Percentiles rank a stretch among this genome's conserved stretches.
phyloP scores from a whole-genome alignment of 176 grass and related monocot genomes.

The Puccinellia tenuiflora region DNA sequence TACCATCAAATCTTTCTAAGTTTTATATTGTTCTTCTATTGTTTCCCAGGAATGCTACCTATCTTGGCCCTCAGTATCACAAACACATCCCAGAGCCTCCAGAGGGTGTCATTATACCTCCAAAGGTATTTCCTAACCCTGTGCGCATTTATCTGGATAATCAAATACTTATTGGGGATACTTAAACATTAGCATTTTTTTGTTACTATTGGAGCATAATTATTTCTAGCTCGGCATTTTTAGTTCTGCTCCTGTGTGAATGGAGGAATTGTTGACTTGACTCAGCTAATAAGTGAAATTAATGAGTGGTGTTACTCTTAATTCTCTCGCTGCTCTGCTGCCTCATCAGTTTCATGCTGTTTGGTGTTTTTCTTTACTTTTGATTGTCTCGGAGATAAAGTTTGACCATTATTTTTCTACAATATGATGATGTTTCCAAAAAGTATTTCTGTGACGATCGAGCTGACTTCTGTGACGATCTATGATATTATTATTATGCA shows the following conservation, averaged over 20 bases:
- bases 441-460: not conserved
- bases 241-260: not conserved
- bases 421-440: not conserved
- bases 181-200: not conserved
- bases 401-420: not conserved
- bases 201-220: not conserved
- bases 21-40: conserved; percentile 11
- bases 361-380: not conserved
- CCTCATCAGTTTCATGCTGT: not conserved
- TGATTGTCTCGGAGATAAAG: not conserved
- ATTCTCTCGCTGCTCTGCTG: not conserved
- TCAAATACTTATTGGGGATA: not conserved
- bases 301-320: not conserved
- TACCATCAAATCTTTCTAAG: conserved; percentile 16
- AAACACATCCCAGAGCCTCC: conserved; percentile 86
- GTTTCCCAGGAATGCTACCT: conserved; percentile 75
- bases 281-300: not conserved
- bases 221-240: not conserved
- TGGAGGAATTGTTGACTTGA: not conserved
- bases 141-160: conserved; percentile 4
- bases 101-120: conserved; percentile 63
- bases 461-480: too few species aligned
- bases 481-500: not conserved
- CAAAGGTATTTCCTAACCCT: conserved; percentile 56
- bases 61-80: conserved; percentile 75